Conservation (phyloP, 306 rosid species). For the Malus fusca region DNA sequence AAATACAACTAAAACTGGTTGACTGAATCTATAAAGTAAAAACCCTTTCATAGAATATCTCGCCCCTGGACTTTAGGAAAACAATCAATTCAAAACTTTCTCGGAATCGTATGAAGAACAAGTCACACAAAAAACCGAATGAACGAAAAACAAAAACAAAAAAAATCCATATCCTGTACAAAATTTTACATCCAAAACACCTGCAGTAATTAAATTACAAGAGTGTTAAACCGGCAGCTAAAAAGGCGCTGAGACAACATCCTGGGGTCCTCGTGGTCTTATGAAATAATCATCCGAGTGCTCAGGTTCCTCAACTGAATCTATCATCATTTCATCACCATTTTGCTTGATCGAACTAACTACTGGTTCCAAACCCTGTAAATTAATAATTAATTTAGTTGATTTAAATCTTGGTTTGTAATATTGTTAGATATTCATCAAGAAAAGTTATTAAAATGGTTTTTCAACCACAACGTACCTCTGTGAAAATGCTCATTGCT, state of each 20-base stretch:
- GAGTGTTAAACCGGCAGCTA: background rate
- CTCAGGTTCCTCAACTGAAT: background rate
- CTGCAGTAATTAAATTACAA: background rate
- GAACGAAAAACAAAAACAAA: background rate
- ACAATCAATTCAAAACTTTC: too few relatives aligned
- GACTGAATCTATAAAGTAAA: too few relatives aligned
- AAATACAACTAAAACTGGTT: too few relatives aligned
- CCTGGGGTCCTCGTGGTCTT: constrained; percentile 11
- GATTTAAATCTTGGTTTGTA: background rate
- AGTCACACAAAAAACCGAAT: background rate
- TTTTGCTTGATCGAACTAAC: constrained; percentile 18
- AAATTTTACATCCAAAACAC: constrained; percentile 26
- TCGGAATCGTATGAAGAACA: background rate
- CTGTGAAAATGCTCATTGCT: constrained; percentile 52
- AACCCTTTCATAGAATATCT: too few relatives aligned
- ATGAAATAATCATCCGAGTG: background rate
- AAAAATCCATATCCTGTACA: background rate
- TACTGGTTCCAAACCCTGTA: constrained; percentile 59
- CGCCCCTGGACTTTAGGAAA: background rate
- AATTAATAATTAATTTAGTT: background rate
- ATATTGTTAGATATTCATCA: background rate
- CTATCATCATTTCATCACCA: background rate
- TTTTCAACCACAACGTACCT: constrained; percentile 24
- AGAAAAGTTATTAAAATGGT: background rate
- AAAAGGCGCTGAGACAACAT: constrained; percentile 55